These are phyloP conservation scores for Bipolaris victoriae DNA, from an alignment of 2,329 filamentous ascomycete genomes.

Conservation along the genomic window DNA sequence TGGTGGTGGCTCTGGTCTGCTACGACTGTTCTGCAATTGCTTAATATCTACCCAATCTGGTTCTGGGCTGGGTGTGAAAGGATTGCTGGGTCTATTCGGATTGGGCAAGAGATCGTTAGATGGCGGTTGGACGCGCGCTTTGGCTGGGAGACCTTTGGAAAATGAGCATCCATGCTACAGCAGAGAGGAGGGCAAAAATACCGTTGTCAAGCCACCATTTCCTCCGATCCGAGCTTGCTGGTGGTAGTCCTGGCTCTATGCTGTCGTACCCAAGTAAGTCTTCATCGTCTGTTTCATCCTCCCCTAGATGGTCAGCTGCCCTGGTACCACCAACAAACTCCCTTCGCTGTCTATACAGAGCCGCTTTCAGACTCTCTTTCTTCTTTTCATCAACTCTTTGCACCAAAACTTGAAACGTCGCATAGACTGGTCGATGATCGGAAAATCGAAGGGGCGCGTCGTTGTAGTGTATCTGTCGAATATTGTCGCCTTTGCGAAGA, in stretches of 20 bases:
- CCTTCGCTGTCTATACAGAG: slow-evolving; percentile 74
- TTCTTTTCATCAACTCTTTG: slow-evolving; percentile 77
- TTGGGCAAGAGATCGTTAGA: slow-evolving; percentile 70
- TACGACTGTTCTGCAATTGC: slow-evolving; percentile 24
- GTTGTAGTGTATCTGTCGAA: slow-evolving; percentile 83
- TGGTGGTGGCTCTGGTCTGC: slow-evolving; percentile 41
- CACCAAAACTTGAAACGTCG: slow-evolving; percentile 82
- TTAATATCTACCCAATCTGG: slow-evolving; percentile 77
- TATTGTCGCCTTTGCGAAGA: slow-evolving; percentile 80
- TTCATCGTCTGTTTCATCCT: slow-evolving; percentile 73
- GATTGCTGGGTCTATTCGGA: slow-evolving; percentile 76
- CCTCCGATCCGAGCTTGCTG: slow-evolving; percentile 65
- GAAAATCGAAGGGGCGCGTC: slow-evolving; percentile 85
- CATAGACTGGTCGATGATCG: slow-evolving; percentile 95
- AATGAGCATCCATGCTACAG: slow-evolving; percentile 31
- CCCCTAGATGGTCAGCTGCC: slow-evolving; percentile 56
- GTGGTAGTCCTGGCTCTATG: slow-evolving; percentile 76
- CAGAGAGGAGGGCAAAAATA: slow-evolving; percentile 59
- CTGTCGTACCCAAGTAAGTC: slow-evolving; percentile 82
- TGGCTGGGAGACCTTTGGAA: slow-evolving; percentile 69
- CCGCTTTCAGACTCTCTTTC: slow-evolving; percentile 73
- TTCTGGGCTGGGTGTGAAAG: slow-evolving; percentile 75
- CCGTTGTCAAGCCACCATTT: slow-evolving; percentile 72
- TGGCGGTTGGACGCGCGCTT: slow-evolving; percentile 73
- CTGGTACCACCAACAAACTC: slow-evolving; percentile 69